Conservation (phyloP, 768 basidiomycete species). For the Agaricus blazei region DNA sequence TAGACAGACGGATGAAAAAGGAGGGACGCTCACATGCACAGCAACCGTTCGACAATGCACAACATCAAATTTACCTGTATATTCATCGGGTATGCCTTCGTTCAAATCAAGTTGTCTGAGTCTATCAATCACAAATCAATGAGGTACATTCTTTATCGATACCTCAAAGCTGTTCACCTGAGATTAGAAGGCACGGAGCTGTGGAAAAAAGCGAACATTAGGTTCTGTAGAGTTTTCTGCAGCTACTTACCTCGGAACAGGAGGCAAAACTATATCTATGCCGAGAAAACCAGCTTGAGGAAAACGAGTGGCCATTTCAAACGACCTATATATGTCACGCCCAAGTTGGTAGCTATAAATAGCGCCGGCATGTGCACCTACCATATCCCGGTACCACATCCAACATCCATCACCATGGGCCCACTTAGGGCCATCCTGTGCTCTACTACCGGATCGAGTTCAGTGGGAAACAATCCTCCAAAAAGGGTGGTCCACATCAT, state of each 20-base stretch:
- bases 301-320: slow-evolving; percentile 20
- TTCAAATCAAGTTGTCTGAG: slow-evolving; percentile 19
- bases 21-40: slow-evolving; percentile 15
- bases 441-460: slow-evolving; percentile 11
- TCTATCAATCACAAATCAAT: slow-evolving; percentile 7
- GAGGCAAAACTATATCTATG: slow-evolving; percentile 16
- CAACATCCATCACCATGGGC: slow-evolving; percentile 21
- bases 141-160: no score
- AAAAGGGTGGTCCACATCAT: slow-evolving; percentile 19
- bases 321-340: slow-evolving; percentile 13
- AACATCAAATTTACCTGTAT: slow-evolving; percentile 14
- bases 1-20: neutral
- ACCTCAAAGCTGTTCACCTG: no score
- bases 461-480: slow-evolving; percentile 20
- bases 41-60: slow-evolving; percentile 11
- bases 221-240: no score
- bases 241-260: slow-evolving; percentile 12
- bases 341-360: neutral
- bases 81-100: slow-evolving; percentile 14
- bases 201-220: no score
- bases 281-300: slow-evolving; percentile 19
- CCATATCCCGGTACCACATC: slow-evolving; percentile 26
- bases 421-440: slow-evolving; percentile 7
- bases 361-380: slow-evolving; percentile 2
- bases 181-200: no score